Conservation (phyloP, 495 filamentous ascomycete genomes). For the Xylaria acuta region DNA sequence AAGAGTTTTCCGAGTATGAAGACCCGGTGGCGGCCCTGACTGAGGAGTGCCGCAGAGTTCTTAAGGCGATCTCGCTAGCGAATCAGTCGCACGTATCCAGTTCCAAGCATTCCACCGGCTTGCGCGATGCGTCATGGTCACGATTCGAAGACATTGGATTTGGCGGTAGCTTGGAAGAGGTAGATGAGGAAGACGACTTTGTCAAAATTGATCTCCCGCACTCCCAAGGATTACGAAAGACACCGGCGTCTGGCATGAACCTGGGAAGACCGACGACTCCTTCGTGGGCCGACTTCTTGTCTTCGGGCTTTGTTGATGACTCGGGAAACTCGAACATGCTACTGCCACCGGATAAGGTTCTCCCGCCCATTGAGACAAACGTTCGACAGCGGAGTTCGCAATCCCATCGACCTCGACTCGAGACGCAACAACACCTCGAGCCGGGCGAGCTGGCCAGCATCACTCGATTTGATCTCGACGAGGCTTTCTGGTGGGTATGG, state of each 20-base stretch:
- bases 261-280: conserved; percentile 87
- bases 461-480: conserved; percentile 82
- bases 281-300: conserved; percentile 97
- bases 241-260: conserved; percentile 65
- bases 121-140: conserved; percentile 91
- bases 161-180: conserved; percentile 73
- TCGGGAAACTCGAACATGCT: conserved; percentile 64
- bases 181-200: conserved; percentile 67
- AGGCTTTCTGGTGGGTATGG: conserved; percentile 99
- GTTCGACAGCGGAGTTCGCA: conserved; percentile 82
- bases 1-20: conserved; percentile 84
- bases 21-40: conserved; percentile 89
- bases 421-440: conserved; percentile 71
- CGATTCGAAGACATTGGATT: conserved; percentile 96
- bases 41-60: conserved; percentile 89
- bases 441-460: conserved; percentile 96
- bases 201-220: conserved; percentile 40
- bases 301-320: conserved; percentile 87
- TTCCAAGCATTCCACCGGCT: conserved; percentile 69
- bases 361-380: conserved; percentile 80
- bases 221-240: conserved; percentile 58
- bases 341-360: conserved; percentile 87
- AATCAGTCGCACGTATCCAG: conserved; percentile 80
- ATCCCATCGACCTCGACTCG: conserved; percentile 75
- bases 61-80: conserved; percentile 83